Base-by-base conservation (phyloP, 116 monocot genomes). In the Dioscorea cayenensis region DNA sequence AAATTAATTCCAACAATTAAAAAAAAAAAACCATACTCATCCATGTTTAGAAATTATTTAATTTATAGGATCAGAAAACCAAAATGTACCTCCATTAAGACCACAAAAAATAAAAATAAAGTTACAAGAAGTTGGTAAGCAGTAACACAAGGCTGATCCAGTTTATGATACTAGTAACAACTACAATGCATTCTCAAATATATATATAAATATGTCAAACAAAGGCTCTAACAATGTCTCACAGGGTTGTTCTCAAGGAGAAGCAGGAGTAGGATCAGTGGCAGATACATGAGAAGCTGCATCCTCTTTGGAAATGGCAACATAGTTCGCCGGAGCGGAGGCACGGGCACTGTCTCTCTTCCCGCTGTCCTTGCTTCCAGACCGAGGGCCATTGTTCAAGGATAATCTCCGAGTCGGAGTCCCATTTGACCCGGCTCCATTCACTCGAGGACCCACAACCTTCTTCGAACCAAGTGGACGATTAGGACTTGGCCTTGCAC, bases 391-490 rank as follows among this genome's bases (percentile, higher is more conserved):
- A 48, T 82, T 81, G 63, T 77, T 87, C 20, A 85, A 75, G 12
- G 95, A 92, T 13, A 90, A 61, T 64, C 92, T 78, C 32, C 90
- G 78, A 18, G 25, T 81, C 5, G 90, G 76, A 5, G 85, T 83
- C n/a, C 84, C 92, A 70, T 85, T 86, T 52, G 83, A 58, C 8
- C 66, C 66, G 35, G 72, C 70, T 51, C 84, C 90, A 63, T 87
- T 95, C 2, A 77, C 73, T 20, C 89, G 89, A 32, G 89, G 76
- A 3, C 83, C 86, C 1, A 66, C 75, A 16, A 72, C 80, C 73
- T 92, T 95, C 71, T 87, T 95, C 7, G 73, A 27, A 32, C 82
- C 75, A 13, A 71, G 75, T 1, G 80, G 72, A 14, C 87, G 76
- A 19, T 43, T 72, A 0, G 90, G 90, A 68, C 82, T 87, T 21